These are phyloP conservation scores for Drechslerella stenobrocha DNA, from an alignment of 2,329 filamentous ascomycete genomes.

Conservation along the genomic window DNA sequence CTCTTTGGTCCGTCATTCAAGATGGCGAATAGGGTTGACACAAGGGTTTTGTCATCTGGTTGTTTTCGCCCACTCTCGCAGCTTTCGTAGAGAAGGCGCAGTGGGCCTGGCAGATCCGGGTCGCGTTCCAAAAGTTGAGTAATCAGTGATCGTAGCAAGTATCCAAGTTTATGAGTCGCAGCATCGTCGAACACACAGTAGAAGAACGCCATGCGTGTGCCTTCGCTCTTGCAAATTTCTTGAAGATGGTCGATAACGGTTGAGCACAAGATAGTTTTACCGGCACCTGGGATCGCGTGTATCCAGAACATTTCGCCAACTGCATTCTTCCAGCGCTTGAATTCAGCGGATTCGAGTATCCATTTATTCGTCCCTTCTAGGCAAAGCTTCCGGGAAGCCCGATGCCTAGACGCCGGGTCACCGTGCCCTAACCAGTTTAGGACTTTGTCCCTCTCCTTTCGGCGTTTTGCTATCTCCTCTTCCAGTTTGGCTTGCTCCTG, in stretches of 20 bases:
- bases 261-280: conserved; percentile 53
- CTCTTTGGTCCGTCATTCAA: conserved; percentile 13
- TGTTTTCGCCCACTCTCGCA: conserved; percentile 15
- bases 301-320: conserved; percentile 18
- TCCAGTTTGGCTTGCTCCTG: conserved; percentile 15
- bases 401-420: conserved; percentile 37
- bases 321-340: conserved; percentile 13
- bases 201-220: conserved; percentile 18
- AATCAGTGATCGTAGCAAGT: conserved; percentile 54
- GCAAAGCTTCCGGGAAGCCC: conserved; percentile 43
- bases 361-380: conserved; percentile 50
- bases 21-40: conserved; percentile 7
- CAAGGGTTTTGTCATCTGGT: conserved; percentile 10
- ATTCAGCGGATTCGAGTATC: conserved; percentile 52
- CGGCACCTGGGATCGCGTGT: conserved; percentile 51
- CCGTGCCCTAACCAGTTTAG: conserved; percentile 14
- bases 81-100: conserved; percentile 9
- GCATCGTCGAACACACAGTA: conserved; percentile 52
- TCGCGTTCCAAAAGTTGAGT: conserved; percentile 49
- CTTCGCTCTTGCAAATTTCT: conserved; percentile 27
- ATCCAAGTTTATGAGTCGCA: conserved; percentile 52
- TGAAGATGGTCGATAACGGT: conserved; percentile 49
- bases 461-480: conserved; percentile 11
- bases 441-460: conserved; percentile 18
- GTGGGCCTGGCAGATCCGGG: conserved; percentile 19